phyloP scores from a whole-genome alignment of 768 basidiomycete species.

The Dioszegia crocea region DNA sequence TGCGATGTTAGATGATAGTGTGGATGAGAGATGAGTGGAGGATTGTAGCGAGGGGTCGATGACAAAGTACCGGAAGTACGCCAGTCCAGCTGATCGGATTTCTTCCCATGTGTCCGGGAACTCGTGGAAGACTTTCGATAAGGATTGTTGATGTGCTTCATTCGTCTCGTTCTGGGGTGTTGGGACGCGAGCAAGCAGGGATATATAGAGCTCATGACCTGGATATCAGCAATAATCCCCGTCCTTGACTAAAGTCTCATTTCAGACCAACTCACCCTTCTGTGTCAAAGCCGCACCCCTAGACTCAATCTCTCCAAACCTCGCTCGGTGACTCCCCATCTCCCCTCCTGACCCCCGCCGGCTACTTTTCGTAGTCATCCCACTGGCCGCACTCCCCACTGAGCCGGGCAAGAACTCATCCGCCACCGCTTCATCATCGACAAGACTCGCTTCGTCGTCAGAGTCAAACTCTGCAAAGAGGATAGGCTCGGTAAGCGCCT shows the following conservation, averaged over 20 bases:
- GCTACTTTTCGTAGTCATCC: constrained; percentile 6
- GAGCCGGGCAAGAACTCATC: constrained; percentile 5
- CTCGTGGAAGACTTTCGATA: constrained; percentile 20
- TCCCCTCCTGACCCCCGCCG: constrained; percentile 9
- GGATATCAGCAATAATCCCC: neutral
- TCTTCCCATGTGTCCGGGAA: constrained; percentile 39
- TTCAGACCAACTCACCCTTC: constrained; percentile 22
- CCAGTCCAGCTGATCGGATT: constrained; percentile 27
- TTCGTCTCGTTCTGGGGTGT: constrained; percentile 18
- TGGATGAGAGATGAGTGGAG: neutral
- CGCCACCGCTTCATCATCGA: constrained; percentile 3
- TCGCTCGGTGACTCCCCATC: constrained; percentile 30
- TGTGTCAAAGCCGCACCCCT: constrained; percentile 39
- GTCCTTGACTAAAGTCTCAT: too few species aligned
- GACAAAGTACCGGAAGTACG: constrained; percentile 33
- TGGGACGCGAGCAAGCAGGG: constrained; percentile 12
- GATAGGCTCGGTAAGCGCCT: constrained; percentile 40
- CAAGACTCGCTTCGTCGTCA: neutral
- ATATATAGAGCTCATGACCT: constrained; percentile 30
- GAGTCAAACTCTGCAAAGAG: constrained; percentile 19
- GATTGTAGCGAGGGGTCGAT: neutral
- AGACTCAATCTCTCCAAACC: constrained; percentile 47
- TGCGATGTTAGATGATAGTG: neutral
- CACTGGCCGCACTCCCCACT: neutral
- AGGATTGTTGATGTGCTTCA: constrained; percentile 19